phyloP scores from a whole-genome alignment of 2,329 filamentous ascomycete genomes.

The Seiridium unicorne region DNA sequence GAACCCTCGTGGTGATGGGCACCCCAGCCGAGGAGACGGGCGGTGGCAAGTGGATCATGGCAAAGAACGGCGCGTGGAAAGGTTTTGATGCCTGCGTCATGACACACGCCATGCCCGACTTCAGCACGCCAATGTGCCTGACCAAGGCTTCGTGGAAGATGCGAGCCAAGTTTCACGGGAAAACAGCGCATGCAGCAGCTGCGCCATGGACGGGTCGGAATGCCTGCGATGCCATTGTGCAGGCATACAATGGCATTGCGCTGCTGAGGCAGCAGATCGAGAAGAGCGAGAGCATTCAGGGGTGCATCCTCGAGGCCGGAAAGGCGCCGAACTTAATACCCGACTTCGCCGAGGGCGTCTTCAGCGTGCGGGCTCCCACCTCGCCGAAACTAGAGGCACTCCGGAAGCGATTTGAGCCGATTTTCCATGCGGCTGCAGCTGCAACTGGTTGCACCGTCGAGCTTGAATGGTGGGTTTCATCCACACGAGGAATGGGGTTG shows the following conservation, averaged over 20 bases:
- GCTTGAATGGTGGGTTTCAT: neutral
- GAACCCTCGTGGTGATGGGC: neutral
- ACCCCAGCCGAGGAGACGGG: slow-evolving; percentile 3
- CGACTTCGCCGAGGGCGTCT: slow-evolving; percentile 37
- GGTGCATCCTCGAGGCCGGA: slow-evolving; percentile 11
- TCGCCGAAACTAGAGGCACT: neutral
- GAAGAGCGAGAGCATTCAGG: slow-evolving; percentile 10
- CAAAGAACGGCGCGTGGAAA: slow-evolving; percentile 6
- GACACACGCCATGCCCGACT: slow-evolving; percentile 2
- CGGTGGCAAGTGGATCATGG: slow-evolving; percentile 8
- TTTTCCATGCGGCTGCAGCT: neutral
- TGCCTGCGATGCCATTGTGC: slow-evolving; percentile 35
- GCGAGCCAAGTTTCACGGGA: slow-evolving; percentile 20
- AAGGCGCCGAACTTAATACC: slow-evolving; percentile 14
- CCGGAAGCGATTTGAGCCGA: neutral
- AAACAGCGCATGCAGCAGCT: slow-evolving; percentile 34
- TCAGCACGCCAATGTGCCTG: neutral
- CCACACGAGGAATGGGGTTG: neutral
- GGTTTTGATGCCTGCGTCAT: slow-evolving; percentile 4
- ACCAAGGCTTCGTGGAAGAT: slow-evolving; percentile 5
- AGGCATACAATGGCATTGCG: slow-evolving; percentile 29
- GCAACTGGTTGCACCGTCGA: slow-evolving; percentile 2
- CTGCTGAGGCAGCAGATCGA: slow-evolving; percentile 27
- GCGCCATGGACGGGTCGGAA: slow-evolving; percentile 37
- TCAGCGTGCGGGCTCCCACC: slow-evolving; percentile 37